Conservation (phyloP, 2,329 filamentous ascomycete species). For the Trichoderma harzianum region DNA sequence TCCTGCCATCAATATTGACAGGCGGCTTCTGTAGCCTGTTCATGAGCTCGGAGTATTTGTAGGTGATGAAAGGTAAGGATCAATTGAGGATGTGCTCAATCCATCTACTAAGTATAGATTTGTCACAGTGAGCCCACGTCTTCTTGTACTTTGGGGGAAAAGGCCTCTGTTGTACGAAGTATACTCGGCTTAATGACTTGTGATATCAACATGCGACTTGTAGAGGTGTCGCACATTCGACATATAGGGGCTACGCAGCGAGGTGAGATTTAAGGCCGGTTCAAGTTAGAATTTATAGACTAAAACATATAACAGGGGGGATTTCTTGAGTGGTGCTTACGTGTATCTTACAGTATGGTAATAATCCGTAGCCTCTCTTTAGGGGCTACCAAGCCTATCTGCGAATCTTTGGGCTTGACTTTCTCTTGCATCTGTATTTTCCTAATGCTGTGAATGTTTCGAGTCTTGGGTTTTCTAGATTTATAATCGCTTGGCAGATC, state of each 20-base stretch:
- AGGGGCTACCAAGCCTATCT: background rate
- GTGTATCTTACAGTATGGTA: background rate
- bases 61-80: background rate
- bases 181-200: background rate
- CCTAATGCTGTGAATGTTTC: too few relatives aligned
- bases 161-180: rapidly evolving
- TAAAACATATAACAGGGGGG: background rate
- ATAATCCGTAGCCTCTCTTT: background rate
- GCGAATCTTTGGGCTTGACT: background rate
- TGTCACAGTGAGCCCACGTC: background rate
- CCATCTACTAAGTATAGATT: background rate
- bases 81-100: background rate
- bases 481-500: background rate
- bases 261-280: background rate
- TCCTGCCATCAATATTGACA: background rate
- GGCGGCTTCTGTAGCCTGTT: background rate
- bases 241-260: background rate
- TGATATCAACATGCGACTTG: background rate
- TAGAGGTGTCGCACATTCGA: background rate
- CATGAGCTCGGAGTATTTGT: background rate
- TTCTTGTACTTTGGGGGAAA: background rate
- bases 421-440: background rate
- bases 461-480: too few relatives aligned
- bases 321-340: background rate
- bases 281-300: background rate